Conservation (phyloP, 805 yeast genomes). For the Metschnikowia orientalis region DNA sequence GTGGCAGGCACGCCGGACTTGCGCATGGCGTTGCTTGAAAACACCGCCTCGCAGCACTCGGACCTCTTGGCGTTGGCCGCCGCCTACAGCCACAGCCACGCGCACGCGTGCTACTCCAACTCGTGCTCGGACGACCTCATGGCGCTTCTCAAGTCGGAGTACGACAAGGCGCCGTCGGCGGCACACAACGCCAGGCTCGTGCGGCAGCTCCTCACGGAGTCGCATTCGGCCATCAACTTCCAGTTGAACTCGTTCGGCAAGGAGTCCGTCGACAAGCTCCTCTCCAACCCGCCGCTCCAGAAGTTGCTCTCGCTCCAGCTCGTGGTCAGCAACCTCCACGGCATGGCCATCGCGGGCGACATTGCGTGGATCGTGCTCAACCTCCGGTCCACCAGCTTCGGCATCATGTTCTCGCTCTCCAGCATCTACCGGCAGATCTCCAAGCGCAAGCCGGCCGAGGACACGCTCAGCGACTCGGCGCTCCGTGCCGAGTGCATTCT, state of each 20-base stretch:
- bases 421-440: constrained; percentile 62
- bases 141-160: constrained; percentile 42
- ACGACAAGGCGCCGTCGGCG: constrained; percentile 14
- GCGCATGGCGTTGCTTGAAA: constrained; percentile 4
- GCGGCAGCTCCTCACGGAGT: constrained; percentile 52
- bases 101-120: constrained; percentile 66
- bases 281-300: constrained; percentile 76
- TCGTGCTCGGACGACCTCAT: constrained; percentile 67
- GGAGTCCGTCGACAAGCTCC: constrained; percentile 71
- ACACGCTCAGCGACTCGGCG: constrained; percentile 49
- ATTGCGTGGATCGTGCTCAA: constrained; percentile 64
- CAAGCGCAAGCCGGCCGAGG: constrained; percentile 51
- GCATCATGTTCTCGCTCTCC: constrained; percentile 58
- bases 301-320: constrained; percentile 66
- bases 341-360: constrained; percentile 34
- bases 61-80: constrained; percentile 52
- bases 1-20: constrained; percentile 7
- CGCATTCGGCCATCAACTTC: constrained; percentile 72
- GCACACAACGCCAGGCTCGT: constrained; percentile 25
- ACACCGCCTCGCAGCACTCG: constrained; percentile 18
- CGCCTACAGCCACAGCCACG: constrained; percentile 52
- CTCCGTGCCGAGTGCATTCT: constrained; percentile 61
- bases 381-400: constrained; percentile 66
- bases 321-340: constrained; percentile 47
- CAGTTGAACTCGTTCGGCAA: constrained; percentile 58